phyloP scores from a whole-genome alignment of 1,139 yeast genomes.

The Candida buenavistaensis region DNA sequence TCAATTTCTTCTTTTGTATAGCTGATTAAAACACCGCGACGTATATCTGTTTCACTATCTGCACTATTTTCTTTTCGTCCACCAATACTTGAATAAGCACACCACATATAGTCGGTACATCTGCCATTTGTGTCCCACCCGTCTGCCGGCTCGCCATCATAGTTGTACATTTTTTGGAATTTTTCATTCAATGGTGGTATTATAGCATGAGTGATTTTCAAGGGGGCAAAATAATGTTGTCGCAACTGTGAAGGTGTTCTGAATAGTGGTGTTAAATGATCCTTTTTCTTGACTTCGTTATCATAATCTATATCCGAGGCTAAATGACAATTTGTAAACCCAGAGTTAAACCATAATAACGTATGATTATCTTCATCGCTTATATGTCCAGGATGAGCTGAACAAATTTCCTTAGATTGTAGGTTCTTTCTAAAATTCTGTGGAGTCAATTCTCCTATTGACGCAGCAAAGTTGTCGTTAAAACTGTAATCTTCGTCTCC shows the following conservation, averaged over 20 bases:
- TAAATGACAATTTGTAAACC: slow-evolving; percentile 31
- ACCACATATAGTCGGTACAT: slow-evolving; percentile 46
- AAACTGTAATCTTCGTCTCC: slow-evolving; percentile 56
- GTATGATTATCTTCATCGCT: slow-evolving; percentile 30
- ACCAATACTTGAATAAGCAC: slow-evolving; percentile 46
- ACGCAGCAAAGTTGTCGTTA: slow-evolving; percentile 50
- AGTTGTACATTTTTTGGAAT: slow-evolving; percentile 19
- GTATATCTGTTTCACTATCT: slow-evolving; percentile 17
- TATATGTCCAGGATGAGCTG: slow-evolving; percentile 42
- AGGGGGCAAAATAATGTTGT: slow-evolving; percentile 23
- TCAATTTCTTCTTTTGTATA: slow-evolving; percentile 24
- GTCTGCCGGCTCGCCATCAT: slow-evolving; percentile 31
- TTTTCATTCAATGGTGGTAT: slow-evolving; percentile 28
- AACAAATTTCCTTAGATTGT: slow-evolving; percentile 33
- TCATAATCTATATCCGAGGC: slow-evolving; percentile 21
- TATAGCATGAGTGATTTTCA: slow-evolving; percentile 28
- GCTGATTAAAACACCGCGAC: slow-evolving; percentile 25
- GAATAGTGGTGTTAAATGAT: slow-evolving; percentile 19
- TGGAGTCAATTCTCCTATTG: slow-evolving; percentile 50
- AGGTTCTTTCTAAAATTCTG: slow-evolving; percentile 21
- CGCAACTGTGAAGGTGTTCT: slow-evolving; percentile 20
- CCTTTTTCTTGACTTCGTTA: slow-evolving; percentile 22
- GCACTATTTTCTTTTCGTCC: slow-evolving; percentile 25
- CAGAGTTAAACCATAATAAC: slow-evolving; percentile 36
- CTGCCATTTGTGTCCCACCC: slow-evolving; percentile 33